These are phyloP conservation scores for Paecilomyces variotii DNA, from an alignment of 2,329 filamentous ascomycete species.

Conservation along the genomic window DNA sequence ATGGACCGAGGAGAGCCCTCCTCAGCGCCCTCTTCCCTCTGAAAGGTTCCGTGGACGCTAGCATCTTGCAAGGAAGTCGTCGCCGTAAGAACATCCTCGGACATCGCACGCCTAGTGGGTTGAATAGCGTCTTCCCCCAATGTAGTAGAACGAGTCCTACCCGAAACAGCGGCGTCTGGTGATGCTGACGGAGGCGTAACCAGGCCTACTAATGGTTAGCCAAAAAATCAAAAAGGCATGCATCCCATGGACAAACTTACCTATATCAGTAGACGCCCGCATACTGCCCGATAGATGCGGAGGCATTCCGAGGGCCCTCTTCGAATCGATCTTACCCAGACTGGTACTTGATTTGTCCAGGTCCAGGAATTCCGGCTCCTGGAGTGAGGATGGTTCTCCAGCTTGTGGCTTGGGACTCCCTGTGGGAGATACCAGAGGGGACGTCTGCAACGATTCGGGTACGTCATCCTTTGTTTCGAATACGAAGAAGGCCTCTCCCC, in stretches of 20 bases:
- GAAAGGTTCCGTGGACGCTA: background rate
- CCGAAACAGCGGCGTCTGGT: constrained; percentile 21
- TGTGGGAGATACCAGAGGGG: constrained; percentile 83
- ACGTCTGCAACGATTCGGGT: constrained; percentile 89
- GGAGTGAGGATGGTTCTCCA: constrained; percentile 29
- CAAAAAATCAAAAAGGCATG: constrained; percentile 1
- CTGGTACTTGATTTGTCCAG: constrained; percentile 21
- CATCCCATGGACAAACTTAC: constrained; percentile 15
- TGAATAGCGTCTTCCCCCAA: constrained; percentile 20
- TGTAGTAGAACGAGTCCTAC: constrained; percentile 18
- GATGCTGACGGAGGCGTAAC: constrained; percentile 35
- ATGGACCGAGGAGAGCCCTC: constrained; percentile 13
- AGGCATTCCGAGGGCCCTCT: constrained; percentile 17
- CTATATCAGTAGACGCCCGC: constrained; percentile 41
- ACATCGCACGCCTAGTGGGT: constrained; percentile 18
- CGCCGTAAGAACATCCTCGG: background rate
- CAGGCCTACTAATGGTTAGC: constrained; percentile 18
- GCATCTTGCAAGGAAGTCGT: background rate
- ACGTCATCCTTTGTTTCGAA: constrained; percentile 92
- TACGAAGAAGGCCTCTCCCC: constrained; percentile 96
- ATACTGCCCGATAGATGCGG: constrained; percentile 18
- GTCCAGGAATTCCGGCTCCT: constrained; percentile 45
- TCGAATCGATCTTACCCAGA: constrained; percentile 10
- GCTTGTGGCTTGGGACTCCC: constrained; percentile 57
- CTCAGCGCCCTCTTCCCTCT: constrained; percentile 3